Evolutionary conservation across 2,329 filamentous ascomycete species (phyloP).

Genomic region (Penicillium paneum): DNA sequence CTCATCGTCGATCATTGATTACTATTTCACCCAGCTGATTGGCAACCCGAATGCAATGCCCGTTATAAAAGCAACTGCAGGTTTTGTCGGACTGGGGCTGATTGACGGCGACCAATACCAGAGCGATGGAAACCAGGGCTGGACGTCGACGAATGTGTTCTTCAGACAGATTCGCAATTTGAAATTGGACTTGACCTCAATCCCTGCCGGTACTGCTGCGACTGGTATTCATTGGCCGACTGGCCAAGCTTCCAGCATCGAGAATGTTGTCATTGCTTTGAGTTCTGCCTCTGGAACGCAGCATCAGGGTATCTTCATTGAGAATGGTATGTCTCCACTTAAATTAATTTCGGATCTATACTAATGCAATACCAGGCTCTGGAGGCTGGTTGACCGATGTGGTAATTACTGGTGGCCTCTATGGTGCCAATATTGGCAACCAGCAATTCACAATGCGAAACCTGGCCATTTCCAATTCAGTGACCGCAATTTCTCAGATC

Average conservation of each 20-base stretch:
- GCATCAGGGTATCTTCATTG: constrained; percentile 60
- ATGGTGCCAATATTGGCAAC: constrained; percentile 60
- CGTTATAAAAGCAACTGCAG: constrained; percentile 52
- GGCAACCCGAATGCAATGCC: constrained; percentile 59
- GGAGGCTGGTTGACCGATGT: constrained; percentile 61
- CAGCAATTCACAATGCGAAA: constrained; percentile 64
- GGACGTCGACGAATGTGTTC: constrained; percentile 58
- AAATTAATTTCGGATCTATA: too few relatives aligned
- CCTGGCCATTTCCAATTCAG: constrained; percentile 51
- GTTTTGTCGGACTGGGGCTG: constrained; percentile 56
- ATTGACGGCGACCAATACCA: constrained; percentile 58
- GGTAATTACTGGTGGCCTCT: constrained; percentile 58
- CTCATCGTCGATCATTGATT: constrained; percentile 57
- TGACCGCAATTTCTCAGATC: constrained; percentile 55
- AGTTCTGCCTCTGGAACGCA: constrained; percentile 44
- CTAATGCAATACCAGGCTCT: constrained; percentile 38
- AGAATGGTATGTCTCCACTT: constrained; percentile 45
- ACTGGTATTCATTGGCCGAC: constrained; percentile 54
- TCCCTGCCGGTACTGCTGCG: constrained; percentile 30
- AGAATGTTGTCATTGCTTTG: constrained; percentile 62
- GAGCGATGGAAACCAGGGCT: constrained; percentile 37
- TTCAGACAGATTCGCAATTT: constrained; percentile 65
- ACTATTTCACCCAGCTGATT: constrained; percentile 62
- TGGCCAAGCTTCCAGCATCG: constrained; percentile 57
- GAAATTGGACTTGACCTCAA: constrained; percentile 54